phyloP scores from a whole-genome alignment of 352 stramenopile genomes.

The Phytophthora palmivora region DNA sequence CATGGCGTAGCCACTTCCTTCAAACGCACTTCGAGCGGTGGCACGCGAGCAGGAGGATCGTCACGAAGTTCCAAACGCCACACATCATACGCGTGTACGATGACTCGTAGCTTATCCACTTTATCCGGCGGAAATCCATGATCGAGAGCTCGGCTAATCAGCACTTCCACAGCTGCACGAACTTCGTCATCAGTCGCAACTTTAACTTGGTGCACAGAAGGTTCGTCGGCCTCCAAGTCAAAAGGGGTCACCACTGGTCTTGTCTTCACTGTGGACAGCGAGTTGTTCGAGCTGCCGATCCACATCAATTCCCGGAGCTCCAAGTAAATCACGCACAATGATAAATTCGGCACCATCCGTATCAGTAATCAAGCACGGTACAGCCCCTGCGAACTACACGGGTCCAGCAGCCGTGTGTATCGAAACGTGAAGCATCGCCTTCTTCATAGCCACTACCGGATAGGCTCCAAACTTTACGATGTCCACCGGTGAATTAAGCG shows the following conservation, averaged over 20 bases:
- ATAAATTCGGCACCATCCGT: slow-evolving; percentile 22
- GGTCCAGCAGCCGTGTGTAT: too few species aligned
- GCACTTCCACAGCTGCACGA: too few species aligned
- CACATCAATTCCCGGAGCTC: slow-evolving; percentile 20
- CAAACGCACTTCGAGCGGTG: too few species aligned
- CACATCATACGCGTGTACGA: too few species aligned
- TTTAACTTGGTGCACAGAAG: neutral
- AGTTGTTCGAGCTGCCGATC: slow-evolving; percentile 19
- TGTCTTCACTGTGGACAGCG: neutral
- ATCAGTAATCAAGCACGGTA: too few species aligned
- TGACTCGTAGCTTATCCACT: too few species aligned
- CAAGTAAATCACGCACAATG: slow-evolving; percentile 18
- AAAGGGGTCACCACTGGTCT: neutral
- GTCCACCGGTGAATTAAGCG: too few species aligned
- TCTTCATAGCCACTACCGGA: neutral
- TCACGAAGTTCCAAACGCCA: too few species aligned
- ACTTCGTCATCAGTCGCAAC: neutral
- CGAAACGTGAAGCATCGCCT: neutral
- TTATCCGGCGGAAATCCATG: neutral
- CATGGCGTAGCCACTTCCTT: too few species aligned
- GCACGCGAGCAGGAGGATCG: too few species aligned
- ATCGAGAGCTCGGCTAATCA: neutral
- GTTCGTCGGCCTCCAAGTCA: neutral
- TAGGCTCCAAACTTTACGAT: too few species aligned
- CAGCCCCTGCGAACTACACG: neutral